Conservation (phyloP, 2,329 filamentous ascomycete genomes). For the Lomentospora prolificans region DNA sequence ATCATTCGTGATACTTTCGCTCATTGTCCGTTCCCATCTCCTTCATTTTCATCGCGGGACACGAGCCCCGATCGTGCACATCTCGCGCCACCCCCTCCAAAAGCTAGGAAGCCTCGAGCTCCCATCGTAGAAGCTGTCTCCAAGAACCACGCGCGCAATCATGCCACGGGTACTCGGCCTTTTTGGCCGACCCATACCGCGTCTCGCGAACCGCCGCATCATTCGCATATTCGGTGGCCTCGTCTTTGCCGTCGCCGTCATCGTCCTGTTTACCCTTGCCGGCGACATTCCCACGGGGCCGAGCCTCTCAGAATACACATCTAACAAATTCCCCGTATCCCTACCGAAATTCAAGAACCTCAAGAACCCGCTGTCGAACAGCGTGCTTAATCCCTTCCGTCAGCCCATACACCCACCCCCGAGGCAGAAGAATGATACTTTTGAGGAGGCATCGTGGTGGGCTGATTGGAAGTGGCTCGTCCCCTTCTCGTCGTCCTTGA, state of each 20-base stretch:
- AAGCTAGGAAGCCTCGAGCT: no score
- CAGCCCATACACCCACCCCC: conserved; percentile 62
- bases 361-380: conserved; percentile 29
- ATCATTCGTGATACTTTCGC: neutral
- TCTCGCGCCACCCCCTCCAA: no score
- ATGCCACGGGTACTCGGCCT: conserved; percentile 33
- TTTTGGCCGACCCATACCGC: conserved; percentile 38
- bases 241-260: conserved; percentile 42
- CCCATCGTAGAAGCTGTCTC: no score
- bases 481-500: conserved; percentile 75
- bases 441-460: conserved; percentile 74
- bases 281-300: conserved; percentile 36
- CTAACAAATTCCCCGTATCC: conserved; percentile 36
- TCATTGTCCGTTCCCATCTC: neutral
- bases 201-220: conserved; percentile 41
- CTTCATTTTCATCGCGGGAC: no score
- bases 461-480: conserved; percentile 78
- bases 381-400: conserved; percentile 55
- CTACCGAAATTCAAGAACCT: conserved; percentile 32
- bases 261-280: conserved; percentile 42
- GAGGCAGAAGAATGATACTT: conserved; percentile 67
- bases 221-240: conserved; percentile 40
- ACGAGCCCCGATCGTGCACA: no score
- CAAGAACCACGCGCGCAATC: no score
- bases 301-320: conserved; percentile 37